phyloP scores from a whole-genome alignment of 108 stramenopile genomes.

The Cylindrotheca closterium region DNA sequence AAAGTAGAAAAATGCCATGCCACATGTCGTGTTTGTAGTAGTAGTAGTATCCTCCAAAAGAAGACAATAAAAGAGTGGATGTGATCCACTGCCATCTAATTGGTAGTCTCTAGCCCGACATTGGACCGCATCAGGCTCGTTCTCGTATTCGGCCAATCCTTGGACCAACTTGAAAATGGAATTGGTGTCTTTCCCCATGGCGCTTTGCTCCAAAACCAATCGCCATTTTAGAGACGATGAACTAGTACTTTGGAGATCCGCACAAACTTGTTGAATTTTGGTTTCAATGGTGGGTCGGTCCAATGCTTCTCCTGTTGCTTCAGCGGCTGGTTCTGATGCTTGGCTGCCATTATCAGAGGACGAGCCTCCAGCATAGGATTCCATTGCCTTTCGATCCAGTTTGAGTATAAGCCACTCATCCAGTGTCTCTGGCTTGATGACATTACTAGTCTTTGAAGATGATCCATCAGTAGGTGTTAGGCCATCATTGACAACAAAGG shows the following conservation, averaged over 20 bases:
- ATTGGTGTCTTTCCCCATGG: background rate
- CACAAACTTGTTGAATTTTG: background rate
- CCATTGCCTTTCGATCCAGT: constrained; percentile 18
- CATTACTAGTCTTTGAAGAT: constrained; percentile 9
- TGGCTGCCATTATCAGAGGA: too few relatives aligned
- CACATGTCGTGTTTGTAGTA: constrained; percentile 7
- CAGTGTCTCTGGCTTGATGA: constrained; percentile 1
- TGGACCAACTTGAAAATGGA: constrained; percentile 27
- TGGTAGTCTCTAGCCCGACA: constrained; percentile 15
- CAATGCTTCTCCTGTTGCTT: background rate
- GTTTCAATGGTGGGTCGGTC: background rate
- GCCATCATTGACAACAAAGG: background rate
- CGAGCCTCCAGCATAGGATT: constrained; percentile 4
- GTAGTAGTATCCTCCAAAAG: constrained; percentile 13
- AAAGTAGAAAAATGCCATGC: constrained; percentile 55
- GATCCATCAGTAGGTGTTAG: background rate
- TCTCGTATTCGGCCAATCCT: constrained; percentile 40
- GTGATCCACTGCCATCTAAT: constrained; percentile 20
- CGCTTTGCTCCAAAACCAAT: constrained; percentile 5
- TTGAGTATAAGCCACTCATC: constrained; percentile 14
- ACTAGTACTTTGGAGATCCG: background rate
- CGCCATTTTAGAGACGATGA: background rate
- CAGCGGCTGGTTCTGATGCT: background rate
- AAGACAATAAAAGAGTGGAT: constrained; percentile 36
- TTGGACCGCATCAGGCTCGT: constrained; percentile 36